Conservation (phyloP, 2,329 filamentous ascomycete species). For the Trichothecium roseum region DNA sequence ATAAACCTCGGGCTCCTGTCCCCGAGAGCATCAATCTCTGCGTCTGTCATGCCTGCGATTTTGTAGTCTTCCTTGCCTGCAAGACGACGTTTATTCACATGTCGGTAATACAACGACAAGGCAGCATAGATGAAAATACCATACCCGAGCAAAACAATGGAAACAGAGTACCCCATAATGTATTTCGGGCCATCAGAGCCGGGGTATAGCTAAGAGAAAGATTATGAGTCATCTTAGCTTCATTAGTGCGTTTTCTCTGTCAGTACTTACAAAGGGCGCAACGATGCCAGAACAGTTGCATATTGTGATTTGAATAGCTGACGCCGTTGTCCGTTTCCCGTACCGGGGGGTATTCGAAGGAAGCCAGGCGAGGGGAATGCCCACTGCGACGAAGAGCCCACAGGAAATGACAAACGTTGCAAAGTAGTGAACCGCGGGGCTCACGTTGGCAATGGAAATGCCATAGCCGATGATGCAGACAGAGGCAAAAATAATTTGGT, state of each 20-base stretch:
- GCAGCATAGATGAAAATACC: conserved; percentile 16
- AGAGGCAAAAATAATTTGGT: conserved; percentile 1
- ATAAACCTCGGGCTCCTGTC: conserved; percentile 25
- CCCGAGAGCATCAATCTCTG: conserved; percentile 29
- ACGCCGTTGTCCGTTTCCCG: conserved; percentile 1
- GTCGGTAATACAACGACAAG: conserved; percentile 17
- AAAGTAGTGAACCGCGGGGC: conserved; percentile 1
- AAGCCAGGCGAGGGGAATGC: conserved; percentile 3
- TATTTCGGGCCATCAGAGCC: background rate
- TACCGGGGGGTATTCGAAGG: conserved; percentile 3
- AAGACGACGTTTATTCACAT: conserved; percentile 22
- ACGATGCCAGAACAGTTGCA: conserved; percentile 1
- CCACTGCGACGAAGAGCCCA: conserved; percentile 5
- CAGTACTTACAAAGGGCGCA: conserved; percentile 9
- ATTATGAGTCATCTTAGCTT: too few species aligned
- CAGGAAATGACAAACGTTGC: conserved; percentile 4
- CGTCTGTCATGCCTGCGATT: conserved; percentile 26
- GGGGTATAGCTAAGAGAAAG: background rate
- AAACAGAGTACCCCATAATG: conserved; percentile 27
- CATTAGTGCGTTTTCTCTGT: too few species aligned
- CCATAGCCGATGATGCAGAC: conserved; percentile 2
- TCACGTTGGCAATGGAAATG: conserved; percentile 1
- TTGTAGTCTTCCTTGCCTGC: conserved; percentile 26
- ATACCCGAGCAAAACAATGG: conserved; percentile 23
- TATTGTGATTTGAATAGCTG: conserved; percentile 2